These are phyloP conservation scores for Pichia terricola DNA, from an alignment of 1,139 yeast genomes.

Conservation along the genomic window DNA sequence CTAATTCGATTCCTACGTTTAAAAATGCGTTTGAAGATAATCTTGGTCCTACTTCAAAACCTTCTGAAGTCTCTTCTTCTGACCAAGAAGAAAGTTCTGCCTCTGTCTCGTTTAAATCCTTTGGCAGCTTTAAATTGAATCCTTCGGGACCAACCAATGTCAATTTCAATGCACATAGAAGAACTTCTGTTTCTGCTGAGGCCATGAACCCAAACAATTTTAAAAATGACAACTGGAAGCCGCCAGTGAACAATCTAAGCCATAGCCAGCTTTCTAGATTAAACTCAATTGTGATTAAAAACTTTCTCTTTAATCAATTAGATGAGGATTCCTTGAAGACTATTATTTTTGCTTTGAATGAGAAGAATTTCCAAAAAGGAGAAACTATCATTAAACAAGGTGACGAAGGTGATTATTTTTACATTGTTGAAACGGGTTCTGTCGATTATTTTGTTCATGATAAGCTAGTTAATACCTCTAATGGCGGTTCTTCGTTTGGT, in stretches of 20 bases:
- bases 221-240: conserved; percentile 58
- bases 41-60: too few species aligned
- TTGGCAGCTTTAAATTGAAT: too few species aligned
- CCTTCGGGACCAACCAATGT: background rate
- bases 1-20: too few species aligned
- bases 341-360: conserved; percentile 74
- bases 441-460: conserved; percentile 79
- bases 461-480: conserved; percentile 59
- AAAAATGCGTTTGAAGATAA: too few species aligned
- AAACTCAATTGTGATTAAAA: conserved; percentile 61
- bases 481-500: conserved; percentile 88
- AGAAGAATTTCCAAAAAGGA: conserved; percentile 51
- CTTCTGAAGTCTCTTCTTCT: too few species aligned
- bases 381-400: conserved; percentile 81
- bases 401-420: conserved; percentile 92
- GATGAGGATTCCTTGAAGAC: conserved; percentile 64
- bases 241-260: conserved; percentile 59
- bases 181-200: conserved; percentile 85
- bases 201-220: conserved; percentile 49
- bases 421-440: conserved; percentile 75
- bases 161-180: conserved; percentile 60
- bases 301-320: conserved; percentile 74
- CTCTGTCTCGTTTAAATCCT: too few species aligned
- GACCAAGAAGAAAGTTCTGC: too few species aligned
- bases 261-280: conserved; percentile 59